phyloP scores from a whole-genome alignment of 768 basidiomycete genomes.

The Filobasidium wieringae region DNA sequence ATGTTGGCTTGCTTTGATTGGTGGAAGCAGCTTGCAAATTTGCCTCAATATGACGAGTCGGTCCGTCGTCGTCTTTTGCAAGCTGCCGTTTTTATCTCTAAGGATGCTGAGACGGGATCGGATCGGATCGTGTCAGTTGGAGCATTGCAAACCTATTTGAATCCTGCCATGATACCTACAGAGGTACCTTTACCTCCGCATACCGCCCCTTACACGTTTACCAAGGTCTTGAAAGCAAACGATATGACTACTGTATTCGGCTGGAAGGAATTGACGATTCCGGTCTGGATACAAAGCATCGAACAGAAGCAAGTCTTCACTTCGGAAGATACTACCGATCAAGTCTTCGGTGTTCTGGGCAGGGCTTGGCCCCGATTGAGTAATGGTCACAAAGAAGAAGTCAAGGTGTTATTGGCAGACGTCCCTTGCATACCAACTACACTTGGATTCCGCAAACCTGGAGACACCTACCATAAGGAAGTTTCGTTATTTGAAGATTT shows the following conservation, averaged over 20 bases:
- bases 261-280: conserved; percentile 64
- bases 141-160: conserved; percentile 60
- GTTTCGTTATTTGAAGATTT: conserved; percentile 83
- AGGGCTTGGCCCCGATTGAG: conserved; percentile 62
- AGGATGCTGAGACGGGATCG: conserved; percentile 37
- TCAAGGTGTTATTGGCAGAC: conserved; percentile 45
- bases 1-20: conserved; percentile 74
- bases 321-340: conserved; percentile 68
- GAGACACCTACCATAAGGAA: conserved; percentile 67
- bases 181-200: conserved; percentile 66
- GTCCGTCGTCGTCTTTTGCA: conserved; percentile 54
- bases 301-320: conserved; percentile 52
- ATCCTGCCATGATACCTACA: conserved; percentile 53
- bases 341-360: conserved; percentile 54
- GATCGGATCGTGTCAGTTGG: conserved; percentile 58
- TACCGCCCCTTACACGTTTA: conserved; percentile 57
- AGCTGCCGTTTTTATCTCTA: conserved; percentile 51
- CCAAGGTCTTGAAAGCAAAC: conserved; percentile 39
- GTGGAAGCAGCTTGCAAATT: conserved; percentile 53
- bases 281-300: conserved; percentile 65
- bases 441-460: conserved; percentile 59
- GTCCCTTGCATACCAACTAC: conserved; percentile 61
- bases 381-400: conserved; percentile 43
- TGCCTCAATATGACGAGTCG: conserved; percentile 37
- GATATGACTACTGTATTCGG: conserved; percentile 45